Base-by-base conservation (phyloP, 345 rosid species). In the Populus deltoides region DNA sequence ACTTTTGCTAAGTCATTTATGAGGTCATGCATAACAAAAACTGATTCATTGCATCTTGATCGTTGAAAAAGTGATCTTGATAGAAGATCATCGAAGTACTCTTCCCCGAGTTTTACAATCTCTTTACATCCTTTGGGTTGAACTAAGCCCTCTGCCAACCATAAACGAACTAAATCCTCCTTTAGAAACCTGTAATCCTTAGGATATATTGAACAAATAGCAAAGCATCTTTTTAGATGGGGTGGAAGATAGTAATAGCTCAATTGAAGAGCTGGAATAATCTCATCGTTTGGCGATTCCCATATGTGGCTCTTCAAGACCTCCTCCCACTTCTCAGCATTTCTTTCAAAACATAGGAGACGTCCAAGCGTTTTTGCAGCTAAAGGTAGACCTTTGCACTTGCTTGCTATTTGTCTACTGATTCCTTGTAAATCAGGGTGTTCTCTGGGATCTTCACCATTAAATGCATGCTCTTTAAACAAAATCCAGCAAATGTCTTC, bases 81-180 rank as follows among this genome's bases (percentile, higher is more conserved):
- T 4, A 75, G 53, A 13, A 80, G 75, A 68, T 70, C 83, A 7
- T 36, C 29, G 29, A 80, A 75, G 39, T 71, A 80, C 15, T 65
- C 83, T 1, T 36, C 24, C 2, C 80, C 83, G 3, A 71, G 24
- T 41, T 66, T 76, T 76, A 71, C 77, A 27, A 81, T 75, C 10
- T 39, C 49, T 20, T 29, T 66, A 20, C 9, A 66, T 5, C 35
- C 76, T 20, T 53, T 20, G 1, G 67, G 76, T 36, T 63, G 72
- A 20, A 81, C 20, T 53, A 81, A 39, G 15, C 83, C 77, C 63
- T 75, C 83, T 5, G 80, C 83, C 83, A 81, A 76, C 80, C 80
- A 81, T 45, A 76, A 66, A 8, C n/a, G 25, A 12, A 55, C n/a
- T n/a, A 72, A 31, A 29, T 55, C 10, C 24, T 55, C 17, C 13